Conservation (phyloP, 805 yeast species). For the Kregervanrija fluxuum region DNA sequence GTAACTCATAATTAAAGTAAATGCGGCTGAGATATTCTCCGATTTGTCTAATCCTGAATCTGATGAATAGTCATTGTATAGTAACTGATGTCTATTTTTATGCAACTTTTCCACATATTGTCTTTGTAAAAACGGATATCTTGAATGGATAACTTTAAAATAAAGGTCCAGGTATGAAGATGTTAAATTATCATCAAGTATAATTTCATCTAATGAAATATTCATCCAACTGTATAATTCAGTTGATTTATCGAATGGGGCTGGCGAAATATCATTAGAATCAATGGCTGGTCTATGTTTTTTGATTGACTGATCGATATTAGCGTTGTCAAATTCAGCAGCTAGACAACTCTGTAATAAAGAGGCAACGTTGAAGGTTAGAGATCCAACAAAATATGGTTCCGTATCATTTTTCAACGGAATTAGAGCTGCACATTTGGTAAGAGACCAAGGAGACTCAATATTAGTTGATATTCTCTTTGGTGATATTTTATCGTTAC, state of each 20-base stretch:
- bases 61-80: no score
- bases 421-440: conserved; percentile 12
- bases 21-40: conserved; percentile 3
- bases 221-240: no score
- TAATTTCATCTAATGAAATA: conserved; percentile 1
- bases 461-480: conserved; percentile 1
- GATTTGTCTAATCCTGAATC: no score
- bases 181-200: conserved; percentile 1
- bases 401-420: conserved; percentile 14
- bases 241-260: no score
- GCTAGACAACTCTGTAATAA: conserved; percentile 7
- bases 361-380: conserved; percentile 11
- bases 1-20: conserved; percentile 9
- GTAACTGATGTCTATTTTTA: conserved; percentile 3
- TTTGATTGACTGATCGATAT: no score
- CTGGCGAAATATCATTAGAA: no score
- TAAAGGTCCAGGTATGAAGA: conserved; percentile 5
- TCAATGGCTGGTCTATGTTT: no score
- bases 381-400: conserved; percentile 11
- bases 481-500: background rate
- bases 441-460: no score
- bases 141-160: conserved; percentile 4
- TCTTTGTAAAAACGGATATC: conserved; percentile 10
- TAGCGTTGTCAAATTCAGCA: conserved; percentile 2
- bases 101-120: conserved; percentile 3